These are phyloP conservation scores for Mycena leptocephala DNA, from an alignment of 768 basidiomycete species.

Conservation along the genomic window DNA sequence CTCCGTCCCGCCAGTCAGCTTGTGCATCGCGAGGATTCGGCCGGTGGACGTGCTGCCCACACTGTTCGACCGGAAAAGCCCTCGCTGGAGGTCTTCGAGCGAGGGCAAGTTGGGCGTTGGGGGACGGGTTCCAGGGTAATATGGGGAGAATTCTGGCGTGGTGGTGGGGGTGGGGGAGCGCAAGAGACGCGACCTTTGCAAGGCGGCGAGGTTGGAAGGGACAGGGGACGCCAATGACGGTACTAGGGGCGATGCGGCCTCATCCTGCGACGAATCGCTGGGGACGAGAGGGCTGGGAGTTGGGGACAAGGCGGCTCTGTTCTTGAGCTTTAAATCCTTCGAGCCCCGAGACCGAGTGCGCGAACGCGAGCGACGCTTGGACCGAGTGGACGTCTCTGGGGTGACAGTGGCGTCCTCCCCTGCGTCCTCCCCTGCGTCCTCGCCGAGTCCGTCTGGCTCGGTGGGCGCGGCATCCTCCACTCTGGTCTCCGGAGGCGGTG, in stretches of 20 bases:
- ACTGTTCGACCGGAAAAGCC: slow-evolving; percentile 92
- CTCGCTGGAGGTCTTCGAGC: slow-evolving; percentile 83
- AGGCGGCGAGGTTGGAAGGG: slow-evolving; percentile 70
- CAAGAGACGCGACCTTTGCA: slow-evolving; percentile 62
- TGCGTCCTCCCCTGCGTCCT: slow-evolving; percentile 45
- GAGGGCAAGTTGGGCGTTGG: slow-evolving; percentile 81
- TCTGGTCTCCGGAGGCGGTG: slow-evolving; percentile 40
- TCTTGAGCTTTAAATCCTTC: slow-evolving; percentile 80
- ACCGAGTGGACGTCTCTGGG: slow-evolving; percentile 61
- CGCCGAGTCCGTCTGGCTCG: slow-evolving; percentile 48
- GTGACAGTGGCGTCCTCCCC: slow-evolving; percentile 60
- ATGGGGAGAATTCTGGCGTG: slow-evolving; percentile 69
- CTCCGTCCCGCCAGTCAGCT: slow-evolving; percentile 86
- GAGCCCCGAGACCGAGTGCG: slow-evolving; percentile 86
- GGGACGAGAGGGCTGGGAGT: slow-evolving; percentile 61
- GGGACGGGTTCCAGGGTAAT: slow-evolving; percentile 78
- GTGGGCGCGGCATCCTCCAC: slow-evolving; percentile 51
- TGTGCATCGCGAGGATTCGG: slow-evolving; percentile 85
- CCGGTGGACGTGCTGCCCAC: slow-evolving; percentile 83
- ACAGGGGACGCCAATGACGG: slow-evolving; percentile 59
- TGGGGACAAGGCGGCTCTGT: slow-evolving; percentile 64
- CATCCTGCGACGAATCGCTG: slow-evolving; percentile 84
- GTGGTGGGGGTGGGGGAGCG: slow-evolving; percentile 70
- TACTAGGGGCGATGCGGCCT: slow-evolving; percentile 57
- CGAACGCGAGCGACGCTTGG: slow-evolving; percentile 82